These are phyloP conservation scores for Myxozyma sirexii DNA, from an alignment of 805 yeast genomes.

Conservation along the genomic window DNA sequence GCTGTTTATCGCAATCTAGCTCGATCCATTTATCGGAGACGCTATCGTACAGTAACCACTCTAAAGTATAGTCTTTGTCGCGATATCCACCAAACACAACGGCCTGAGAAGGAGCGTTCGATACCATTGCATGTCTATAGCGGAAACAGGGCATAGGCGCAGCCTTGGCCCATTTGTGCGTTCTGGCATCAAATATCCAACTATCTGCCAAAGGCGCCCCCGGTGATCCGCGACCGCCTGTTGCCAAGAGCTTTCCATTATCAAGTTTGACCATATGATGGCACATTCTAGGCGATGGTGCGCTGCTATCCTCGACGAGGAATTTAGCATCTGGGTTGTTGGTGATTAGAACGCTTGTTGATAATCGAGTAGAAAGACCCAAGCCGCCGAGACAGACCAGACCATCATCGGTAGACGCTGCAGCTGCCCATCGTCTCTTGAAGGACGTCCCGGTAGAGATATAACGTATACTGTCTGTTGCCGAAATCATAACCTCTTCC, in stretches of 20 bases:
- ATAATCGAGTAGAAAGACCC: constrained; percentile 31
- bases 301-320: neutral
- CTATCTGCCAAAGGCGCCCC: constrained; percentile 49
- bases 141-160: constrained; percentile 51
- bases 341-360: constrained; percentile 23
- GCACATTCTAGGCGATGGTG: constrained; percentile 54
- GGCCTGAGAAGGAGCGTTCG: constrained; percentile 39
- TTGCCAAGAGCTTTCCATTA: constrained; percentile 44
- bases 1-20: constrained; percentile 32
- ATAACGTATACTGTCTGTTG: neutral
- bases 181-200: constrained; percentile 44
- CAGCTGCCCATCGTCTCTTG: constrained; percentile 22
- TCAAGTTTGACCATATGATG: constrained; percentile 53
- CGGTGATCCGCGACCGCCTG: constrained; percentile 75
- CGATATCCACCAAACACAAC: constrained; percentile 53
- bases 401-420: neutral
- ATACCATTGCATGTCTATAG: constrained; percentile 54
- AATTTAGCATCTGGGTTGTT: constrained; percentile 1
- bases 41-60: constrained; percentile 24
- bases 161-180: constrained; percentile 48
- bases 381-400: constrained; percentile 26
- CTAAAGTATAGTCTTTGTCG: neutral
- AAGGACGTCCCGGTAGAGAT: neutral
- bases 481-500: neutral
- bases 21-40: constrained; percentile 33